phyloP scores from a whole-genome alignment of 2,329 filamentous ascomycete genomes.

The Cladophialophora chaetospira region DNA sequence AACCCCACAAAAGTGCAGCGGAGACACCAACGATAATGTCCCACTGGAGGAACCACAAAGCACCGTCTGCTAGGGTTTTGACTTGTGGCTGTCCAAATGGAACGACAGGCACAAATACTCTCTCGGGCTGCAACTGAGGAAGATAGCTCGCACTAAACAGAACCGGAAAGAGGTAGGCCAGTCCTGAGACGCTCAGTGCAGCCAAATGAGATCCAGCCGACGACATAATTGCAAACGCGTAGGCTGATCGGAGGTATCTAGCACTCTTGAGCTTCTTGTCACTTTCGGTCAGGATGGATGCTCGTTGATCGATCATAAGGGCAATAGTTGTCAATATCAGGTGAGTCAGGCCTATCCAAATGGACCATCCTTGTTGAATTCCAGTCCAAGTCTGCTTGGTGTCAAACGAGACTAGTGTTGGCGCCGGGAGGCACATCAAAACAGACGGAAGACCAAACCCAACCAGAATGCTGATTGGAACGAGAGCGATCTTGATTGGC shows the following conservation, averaged over 20 bases:
- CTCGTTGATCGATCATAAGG: conserved; percentile 34
- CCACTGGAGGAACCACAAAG: conserved; percentile 52
- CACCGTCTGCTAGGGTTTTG: conserved; percentile 44
- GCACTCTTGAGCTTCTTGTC: conserved; percentile 35
- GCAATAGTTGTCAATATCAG: conserved; percentile 36
- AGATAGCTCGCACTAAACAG: conserved; percentile 40
- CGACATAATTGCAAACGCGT: conserved; percentile 45
- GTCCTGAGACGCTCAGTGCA: conserved; percentile 44
- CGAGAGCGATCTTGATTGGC: conserved; percentile 38
- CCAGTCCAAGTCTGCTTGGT: conserved; percentile 53
- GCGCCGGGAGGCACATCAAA: conserved; percentile 48
- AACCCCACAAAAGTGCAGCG: conserved; percentile 50
- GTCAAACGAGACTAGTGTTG: conserved; percentile 41
- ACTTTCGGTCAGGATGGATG: conserved; percentile 25
- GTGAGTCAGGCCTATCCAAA: conserved; percentile 48
- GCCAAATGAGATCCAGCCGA: conserved; percentile 46
- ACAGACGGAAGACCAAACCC: conserved; percentile 50
- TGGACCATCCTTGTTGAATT: conserved; percentile 55
- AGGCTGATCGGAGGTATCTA: conserved; percentile 42
- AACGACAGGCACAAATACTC: conserved; percentile 45
- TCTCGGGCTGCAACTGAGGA: conserved; percentile 41
- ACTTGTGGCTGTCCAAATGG: conserved; percentile 35
- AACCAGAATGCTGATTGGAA: conserved; percentile 47
- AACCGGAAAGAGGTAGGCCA: conserved; percentile 41
- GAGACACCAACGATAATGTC: conserved; percentile 49